A percentile compares a stretch with the other conserved stretches of the same genome.
Conservation (phyloP, 1,284 basidiomycete genomes). For the Rhodotorula sp. region DNA sequence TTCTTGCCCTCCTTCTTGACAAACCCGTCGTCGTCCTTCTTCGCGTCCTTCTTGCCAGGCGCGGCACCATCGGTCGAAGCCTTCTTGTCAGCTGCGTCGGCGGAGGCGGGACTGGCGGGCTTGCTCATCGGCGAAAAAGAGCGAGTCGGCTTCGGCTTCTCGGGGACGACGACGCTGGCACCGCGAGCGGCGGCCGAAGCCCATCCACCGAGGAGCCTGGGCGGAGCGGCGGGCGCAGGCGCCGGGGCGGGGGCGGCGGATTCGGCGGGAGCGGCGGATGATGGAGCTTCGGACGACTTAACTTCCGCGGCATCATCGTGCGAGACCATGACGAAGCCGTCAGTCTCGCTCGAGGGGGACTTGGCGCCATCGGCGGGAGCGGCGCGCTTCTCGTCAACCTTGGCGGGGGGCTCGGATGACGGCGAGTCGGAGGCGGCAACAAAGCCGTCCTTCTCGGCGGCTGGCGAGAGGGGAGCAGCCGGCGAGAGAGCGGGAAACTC, state of each 20-base stretch:
- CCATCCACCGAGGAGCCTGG: constrained; percentile 13
- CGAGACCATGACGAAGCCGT: constrained; percentile 26
- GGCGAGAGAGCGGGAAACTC: constrained; percentile 35
- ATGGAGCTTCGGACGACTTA: neutral
- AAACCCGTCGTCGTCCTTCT: constrained; percentile 16
- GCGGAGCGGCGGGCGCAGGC: neutral
- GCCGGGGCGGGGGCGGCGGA: neutral
- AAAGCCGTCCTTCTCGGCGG: constrained; percentile 19
- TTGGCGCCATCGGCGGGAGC: neutral
- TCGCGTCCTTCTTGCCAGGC: neutral
- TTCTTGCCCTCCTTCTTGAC: constrained; percentile 15
- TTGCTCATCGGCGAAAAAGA: constrained; percentile 6
- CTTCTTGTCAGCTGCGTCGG: neutral
- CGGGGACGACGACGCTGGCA: constrained; percentile 4
- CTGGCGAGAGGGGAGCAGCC: constrained; percentile 4
- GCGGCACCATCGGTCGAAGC: no score
- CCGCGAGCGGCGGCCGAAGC: constrained; percentile 40
- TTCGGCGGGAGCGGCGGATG: neutral
- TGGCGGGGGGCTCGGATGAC: neutral
- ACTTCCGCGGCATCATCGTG: constrained; percentile 22
- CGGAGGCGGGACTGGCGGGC: neutral
- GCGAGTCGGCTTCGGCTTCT: constrained; percentile 8
- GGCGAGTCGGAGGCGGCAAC: neutral
- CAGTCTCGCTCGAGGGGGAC: constrained; percentile 3
- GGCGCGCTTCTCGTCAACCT: neutral